Percentiles rank a stretch among this genome's conserved stretches.
These are phyloP conservation scores for Chloranthus sessilifolius DNA, from an alignment of 164 flowering plant species.

Conservation along the genomic window DNA sequence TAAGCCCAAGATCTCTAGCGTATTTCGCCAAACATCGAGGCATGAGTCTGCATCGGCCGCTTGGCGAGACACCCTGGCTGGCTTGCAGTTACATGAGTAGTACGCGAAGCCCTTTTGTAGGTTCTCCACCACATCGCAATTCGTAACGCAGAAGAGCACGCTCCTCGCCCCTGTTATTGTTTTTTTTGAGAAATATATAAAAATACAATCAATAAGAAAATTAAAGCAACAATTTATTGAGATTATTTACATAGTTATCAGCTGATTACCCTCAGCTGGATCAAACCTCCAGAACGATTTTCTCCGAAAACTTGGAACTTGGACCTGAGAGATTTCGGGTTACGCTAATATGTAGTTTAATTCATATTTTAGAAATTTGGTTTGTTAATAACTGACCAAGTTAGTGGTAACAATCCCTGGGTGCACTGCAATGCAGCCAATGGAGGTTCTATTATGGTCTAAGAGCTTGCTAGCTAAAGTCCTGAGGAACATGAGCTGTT, in stretches of 20 bases:
- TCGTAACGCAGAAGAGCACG: constrained; percentile 21
- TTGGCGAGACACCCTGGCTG: constrained; percentile 15
- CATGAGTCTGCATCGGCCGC: constrained; percentile 16
- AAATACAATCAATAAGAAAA: neutral
- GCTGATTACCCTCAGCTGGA: constrained; percentile 18
- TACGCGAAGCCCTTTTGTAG: constrained; percentile 23
- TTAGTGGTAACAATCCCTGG: constrained; percentile 27
- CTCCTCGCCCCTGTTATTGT: constrained; percentile 21
- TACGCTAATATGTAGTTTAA: too few species aligned
- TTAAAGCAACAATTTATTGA: too few species aligned
- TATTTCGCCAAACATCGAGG: constrained; percentile 18
- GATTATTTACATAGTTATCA: too few species aligned
- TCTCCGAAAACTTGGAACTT: constrained; percentile 9
- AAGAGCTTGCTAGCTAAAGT: constrained; percentile 19
- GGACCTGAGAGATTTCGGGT: too few species aligned
- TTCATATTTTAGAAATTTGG: neutral
- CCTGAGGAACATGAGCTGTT: constrained; percentile 30
- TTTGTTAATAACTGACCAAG: constrained; percentile 4
- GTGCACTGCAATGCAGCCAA: constrained; percentile 26
- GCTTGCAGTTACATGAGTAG: constrained; percentile 24
- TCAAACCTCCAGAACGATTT: constrained; percentile 18
- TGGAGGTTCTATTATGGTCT: constrained; percentile 8
- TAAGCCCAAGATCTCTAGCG: constrained; percentile 15
- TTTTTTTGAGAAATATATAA: neutral
- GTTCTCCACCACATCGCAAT: neutral